Evolutionary conservation across 2,329 filamentous ascomycete species (phyloP), one percentile per base, ranked within the genome.

Genomic region (Paracorniculantispora psalliotae): DNA sequence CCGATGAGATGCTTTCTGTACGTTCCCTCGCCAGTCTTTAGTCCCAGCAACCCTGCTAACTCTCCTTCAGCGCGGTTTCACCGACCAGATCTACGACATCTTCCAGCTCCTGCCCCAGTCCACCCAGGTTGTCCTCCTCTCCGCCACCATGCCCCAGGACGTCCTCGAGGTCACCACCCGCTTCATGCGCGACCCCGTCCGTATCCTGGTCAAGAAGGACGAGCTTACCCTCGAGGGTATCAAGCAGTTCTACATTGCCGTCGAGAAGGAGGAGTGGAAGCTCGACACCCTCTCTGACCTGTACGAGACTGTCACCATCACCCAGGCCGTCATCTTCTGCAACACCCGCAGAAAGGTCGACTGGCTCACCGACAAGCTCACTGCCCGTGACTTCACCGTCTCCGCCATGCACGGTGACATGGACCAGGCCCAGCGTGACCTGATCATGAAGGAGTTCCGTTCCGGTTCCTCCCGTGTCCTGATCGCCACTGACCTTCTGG

Each of bases 401-500:
- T 97, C 93, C 41, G 92, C 93, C 80, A 97, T 99, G 94, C 94
- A 99, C 85, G 94, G 94, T 76, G 94, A 99, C 75, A 99, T 99
- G 94, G 92, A 96, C 78, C 92, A 97, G 83, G 81, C 80, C 72
- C 92, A 97, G 84, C 92, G 94, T 86, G 94, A 97, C 78, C 84
- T 96, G 74, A 99, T 99, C 79, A 99, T 99, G 94, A 96, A 99
- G 87, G 94, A 99, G 83, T 99, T 99, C 90, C 92, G 94, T 72
- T 96, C 92, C 68, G 94, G 94, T 67, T 97, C 92, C 75, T 97
- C 92, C 66, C 92, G 94, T 89, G 94, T 99, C 68, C 84, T 99
- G 73, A 99, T 99, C 73, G 92, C 94, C 78, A 99, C 94, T 66
- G 94, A 99, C 75, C 86, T 99, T 65, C 84, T 97, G 76, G 94